Evolutionary conservation across 371 early-diverging fungal species (phyloP).

Genomic region (Lichtheimia corymbifera): DNA sequence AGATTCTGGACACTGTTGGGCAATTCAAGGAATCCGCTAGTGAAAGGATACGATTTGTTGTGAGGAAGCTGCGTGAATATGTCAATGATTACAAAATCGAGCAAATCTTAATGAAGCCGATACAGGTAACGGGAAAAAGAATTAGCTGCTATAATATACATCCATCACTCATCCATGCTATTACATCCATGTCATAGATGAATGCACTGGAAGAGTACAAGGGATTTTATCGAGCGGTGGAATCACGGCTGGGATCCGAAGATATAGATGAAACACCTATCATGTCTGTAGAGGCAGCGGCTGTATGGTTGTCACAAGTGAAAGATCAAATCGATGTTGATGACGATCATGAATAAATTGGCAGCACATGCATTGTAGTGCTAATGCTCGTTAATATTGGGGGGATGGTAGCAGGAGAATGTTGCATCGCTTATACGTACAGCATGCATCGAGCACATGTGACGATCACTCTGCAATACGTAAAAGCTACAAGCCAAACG

Average conservation of each 20-base stretch:
- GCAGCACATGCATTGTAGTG: neutral
- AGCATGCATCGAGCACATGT: neutral
- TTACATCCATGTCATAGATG: conserved; percentile 33
- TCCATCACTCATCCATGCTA: conserved; percentile 1
- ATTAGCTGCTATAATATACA: neutral
- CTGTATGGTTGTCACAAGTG: conserved; percentile 19
- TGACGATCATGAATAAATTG: conserved; percentile 1
- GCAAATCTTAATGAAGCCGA: conserved; percentile 68
- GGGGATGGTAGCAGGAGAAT: neutral
- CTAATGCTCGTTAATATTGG: neutral
- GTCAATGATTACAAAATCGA: conserved; percentile 78
- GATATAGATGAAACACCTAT: neutral
- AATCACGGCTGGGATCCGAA: neutral
- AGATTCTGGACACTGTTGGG: conserved; percentile 20
- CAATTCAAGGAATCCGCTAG: conserved; percentile 60
- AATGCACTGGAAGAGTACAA: conserved; percentile 72
- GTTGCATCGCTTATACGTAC: neutral
- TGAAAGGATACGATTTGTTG: conserved; percentile 55
- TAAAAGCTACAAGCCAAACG: neutral
- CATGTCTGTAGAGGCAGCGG: conserved; percentile 17
- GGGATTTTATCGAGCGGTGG: conserved; percentile 46
- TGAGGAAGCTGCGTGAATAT: conserved; percentile 66
- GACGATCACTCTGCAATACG: neutral
- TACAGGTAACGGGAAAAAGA: conserved; percentile 52
- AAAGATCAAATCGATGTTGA: conserved; percentile 9